Conservation (phyloP, 257 asterid genomes). For the Orobanche coerulescens region DNA sequence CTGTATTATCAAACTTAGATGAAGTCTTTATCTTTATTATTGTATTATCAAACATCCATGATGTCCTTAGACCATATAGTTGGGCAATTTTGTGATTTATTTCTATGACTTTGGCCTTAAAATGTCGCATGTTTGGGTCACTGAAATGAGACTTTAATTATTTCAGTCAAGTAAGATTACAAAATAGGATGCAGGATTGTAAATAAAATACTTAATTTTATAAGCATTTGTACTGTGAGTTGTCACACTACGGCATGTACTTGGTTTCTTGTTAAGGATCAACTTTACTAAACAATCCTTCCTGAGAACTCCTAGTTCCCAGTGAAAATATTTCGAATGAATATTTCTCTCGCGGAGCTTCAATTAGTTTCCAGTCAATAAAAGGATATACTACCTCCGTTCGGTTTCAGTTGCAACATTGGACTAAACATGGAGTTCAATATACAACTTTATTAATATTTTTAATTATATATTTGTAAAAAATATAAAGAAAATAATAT, state of each 20-base stretch:
- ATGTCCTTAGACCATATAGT: not conserved
- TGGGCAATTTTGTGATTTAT: not conserved
- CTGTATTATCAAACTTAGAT: not conserved
- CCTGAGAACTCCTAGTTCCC: not conserved
- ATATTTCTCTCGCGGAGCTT: not conserved
- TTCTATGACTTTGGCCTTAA: not conserved
- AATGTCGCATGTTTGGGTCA: not conserved
- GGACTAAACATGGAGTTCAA: too few relatives aligned
- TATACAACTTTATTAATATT: too few relatives aligned
- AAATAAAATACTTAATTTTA: not conserved
- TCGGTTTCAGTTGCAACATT: too few relatives aligned
- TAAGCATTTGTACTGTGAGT: not conserved
- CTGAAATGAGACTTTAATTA: not conserved
- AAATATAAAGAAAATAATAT: too few relatives aligned
- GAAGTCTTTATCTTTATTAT: not conserved
- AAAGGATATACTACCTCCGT: too few relatives aligned
- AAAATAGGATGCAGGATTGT: not conserved
- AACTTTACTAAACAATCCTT: not conserved
- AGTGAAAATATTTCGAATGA: not conserved
- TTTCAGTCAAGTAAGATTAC: not conserved
- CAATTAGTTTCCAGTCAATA: not conserved
- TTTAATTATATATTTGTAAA: too few relatives aligned
- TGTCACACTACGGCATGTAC: not conserved
- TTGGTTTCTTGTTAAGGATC: not conserved
- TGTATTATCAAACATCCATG: not conserved